Evolutionary conservation across 1,284 basidiomycete genomes (phyloP).

Genomic region (Naganishia albida): DNA sequence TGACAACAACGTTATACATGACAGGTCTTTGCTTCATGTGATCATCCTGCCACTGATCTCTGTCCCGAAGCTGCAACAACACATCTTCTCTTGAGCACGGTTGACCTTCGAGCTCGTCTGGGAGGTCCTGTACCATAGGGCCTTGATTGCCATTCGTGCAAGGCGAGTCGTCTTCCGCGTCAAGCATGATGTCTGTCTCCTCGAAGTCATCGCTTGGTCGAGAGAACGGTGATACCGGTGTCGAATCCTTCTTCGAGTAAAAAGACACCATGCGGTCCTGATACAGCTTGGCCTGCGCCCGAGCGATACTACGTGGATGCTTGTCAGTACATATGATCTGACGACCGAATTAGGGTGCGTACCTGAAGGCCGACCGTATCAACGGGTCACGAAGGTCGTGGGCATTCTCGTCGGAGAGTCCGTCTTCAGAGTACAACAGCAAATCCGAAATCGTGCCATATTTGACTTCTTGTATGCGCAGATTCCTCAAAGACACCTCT

Average conservation of each 20-base stretch:
- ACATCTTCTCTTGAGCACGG: conserved; percentile 19
- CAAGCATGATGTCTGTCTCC: background rate
- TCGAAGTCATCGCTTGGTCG: conserved; percentile 25
- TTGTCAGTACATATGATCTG: background rate
- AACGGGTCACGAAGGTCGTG: conserved; percentile 10
- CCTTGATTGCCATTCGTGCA: background rate
- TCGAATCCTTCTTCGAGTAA: conserved; percentile 38
- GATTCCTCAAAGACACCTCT: conserved; percentile 52
- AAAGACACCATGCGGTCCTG: conserved; percentile 46
- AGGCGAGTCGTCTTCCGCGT: background rate
- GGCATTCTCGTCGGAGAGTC: conserved; percentile 14
- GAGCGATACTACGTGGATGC: conserved; percentile 40
- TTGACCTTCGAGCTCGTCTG: conserved; percentile 9
- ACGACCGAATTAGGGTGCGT: background rate
- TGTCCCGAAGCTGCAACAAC: conserved; percentile 15
- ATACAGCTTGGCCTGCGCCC: conserved; percentile 51
- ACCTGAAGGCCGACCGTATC: conserved; percentile 18
- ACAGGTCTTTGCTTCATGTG: conserved; percentile 53
- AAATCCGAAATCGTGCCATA: conserved; percentile 87
- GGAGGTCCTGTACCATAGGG: conserved; percentile 14
- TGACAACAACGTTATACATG: conserved; percentile 81
- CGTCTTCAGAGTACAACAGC: conserved; percentile 75
- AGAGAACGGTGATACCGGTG: background rate
- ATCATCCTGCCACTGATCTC: conserved; percentile 24
- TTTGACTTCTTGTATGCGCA: conserved; percentile 62